Base-by-base conservation (phyloP, 2,329 filamentous ascomycete genomes). In the Cryphonectria radicalis region DNA sequence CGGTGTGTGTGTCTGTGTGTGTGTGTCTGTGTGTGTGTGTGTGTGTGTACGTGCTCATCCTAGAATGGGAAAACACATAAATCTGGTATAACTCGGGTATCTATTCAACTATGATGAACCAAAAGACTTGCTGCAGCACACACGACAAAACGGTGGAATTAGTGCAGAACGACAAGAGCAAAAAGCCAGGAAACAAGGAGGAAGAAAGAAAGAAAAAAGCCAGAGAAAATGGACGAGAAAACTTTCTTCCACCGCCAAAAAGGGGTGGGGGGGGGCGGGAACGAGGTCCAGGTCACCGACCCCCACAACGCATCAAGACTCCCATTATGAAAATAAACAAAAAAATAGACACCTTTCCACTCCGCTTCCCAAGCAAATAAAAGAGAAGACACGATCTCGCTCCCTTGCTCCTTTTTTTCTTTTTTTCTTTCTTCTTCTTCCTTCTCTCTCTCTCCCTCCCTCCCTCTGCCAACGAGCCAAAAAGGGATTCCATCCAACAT, bases 71-170 rank as follows among this genome's bases (percentile, higher is more conserved):
- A 3, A 50, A 50, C 46, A n/a, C 3, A 62, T 65, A 71, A 71
- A 71, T 69, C 25, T 71, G 72, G 69, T 73, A 73, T 67, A 46
- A 71, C 64, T 68, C 72, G 72, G 72, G 72, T 73, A 73, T 73
- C 72, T 73, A 73, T 70, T 69, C 72, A 72, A 72, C 70, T 70
- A 65, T 68, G 66, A 69, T 22, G 55, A 50, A 63, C 22, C 22
- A n/a, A 10, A 11, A 22, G 46, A 11, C 46, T 50, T 50, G 64
- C 70, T 70, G 66, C 72, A 71, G 57, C 69, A 53, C 66, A 72
- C 60, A 70, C 63, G 55, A 68, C 57, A 43, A 62, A 37, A 62
- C 63, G 28, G 55, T 70, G 72, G 63, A 69, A 73, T 69, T 69
- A 70, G 70, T 69, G 67, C 32, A 64, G 43, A 37, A 50, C 14